Percentiles rank a stretch among this genome's conserved stretches.
These are phyloP conservation scores for Saturnispora serradocipensis DNA, from an alignment of 805 yeast genomes.

Conservation along the genomic window DNA sequence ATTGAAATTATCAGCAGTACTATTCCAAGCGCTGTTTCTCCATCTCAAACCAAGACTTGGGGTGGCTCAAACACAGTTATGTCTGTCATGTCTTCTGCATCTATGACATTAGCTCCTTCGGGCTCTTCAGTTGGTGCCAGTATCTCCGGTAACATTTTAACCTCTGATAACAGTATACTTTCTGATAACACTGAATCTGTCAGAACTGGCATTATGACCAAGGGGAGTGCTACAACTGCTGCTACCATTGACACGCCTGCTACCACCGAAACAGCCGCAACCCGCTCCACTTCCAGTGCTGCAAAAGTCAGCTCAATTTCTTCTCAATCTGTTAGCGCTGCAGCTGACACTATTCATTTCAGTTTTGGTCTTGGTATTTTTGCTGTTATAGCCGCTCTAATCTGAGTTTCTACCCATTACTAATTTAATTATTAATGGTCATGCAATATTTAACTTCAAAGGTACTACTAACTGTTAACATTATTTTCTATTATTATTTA, in stretches of 20 bases:
- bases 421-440: too few species aligned
- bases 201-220: background rate
- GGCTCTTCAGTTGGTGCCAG: background rate
- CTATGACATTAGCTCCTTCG: constrained; percentile 5
- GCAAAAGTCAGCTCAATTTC: constrained; percentile 6
- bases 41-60: constrained; percentile 36
- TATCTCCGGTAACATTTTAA: background rate
- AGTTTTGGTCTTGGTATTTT: constrained; percentile 49
- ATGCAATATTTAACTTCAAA: too few species aligned
- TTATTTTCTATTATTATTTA: too few species aligned
- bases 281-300: background rate
- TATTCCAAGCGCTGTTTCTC: constrained; percentile 43
- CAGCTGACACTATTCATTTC: constrained; percentile 36
- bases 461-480: too few species aligned
- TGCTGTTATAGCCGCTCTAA: constrained; percentile 1
- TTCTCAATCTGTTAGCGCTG: background rate
- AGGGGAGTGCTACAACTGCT: too few species aligned
- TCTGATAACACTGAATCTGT: background rate
- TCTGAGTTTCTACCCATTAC: too few species aligned
- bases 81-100: background rate
- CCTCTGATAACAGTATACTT: background rate
- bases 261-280: background rate
- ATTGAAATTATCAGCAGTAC: constrained; percentile 28
- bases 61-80: constrained; percentile 9
- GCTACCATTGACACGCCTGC: too few species aligned